phyloP scores from a whole-genome alignment of 192 early-diverging fungal genomes.

The Coemansia aciculifera region DNA sequence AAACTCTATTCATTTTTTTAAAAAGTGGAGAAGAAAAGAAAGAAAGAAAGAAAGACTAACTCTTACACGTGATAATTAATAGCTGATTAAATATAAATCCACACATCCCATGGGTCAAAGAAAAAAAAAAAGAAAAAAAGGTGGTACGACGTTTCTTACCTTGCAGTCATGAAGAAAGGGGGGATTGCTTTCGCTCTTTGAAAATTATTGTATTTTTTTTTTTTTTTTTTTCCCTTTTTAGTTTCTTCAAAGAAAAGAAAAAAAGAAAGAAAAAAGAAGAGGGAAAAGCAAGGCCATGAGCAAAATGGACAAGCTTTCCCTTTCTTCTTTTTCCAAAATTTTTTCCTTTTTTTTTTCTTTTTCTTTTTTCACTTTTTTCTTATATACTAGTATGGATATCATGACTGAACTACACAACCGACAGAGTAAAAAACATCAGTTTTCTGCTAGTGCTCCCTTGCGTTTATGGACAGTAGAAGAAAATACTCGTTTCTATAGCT shows the following conservation, averaged over 20 bases:
- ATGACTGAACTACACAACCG: constrained; percentile 14
- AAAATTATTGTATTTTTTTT: no score
- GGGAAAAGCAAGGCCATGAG: background rate
- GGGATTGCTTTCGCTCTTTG: no score
- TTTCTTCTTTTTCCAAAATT: background rate
- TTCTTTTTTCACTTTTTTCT: background rate
- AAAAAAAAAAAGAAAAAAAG: background rate
- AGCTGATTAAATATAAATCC: background rate
- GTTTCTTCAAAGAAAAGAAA: background rate
- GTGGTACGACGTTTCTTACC: background rate
- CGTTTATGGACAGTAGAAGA: constrained; percentile 32
- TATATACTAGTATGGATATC: background rate
- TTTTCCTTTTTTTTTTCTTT: background rate
- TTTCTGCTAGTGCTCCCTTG: constrained; percentile 27
- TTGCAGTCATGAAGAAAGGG: no score
- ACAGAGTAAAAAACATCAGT: constrained; percentile 34
- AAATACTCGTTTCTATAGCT: constrained; percentile 29
- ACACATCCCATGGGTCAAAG: background rate
- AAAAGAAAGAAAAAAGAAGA: background rate
- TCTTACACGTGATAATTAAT: background rate
- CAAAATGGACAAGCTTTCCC: background rate
- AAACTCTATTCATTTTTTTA: constrained; percentile 8
- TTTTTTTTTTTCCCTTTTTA: background rate
- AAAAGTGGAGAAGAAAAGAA: background rate
- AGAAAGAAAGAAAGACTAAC: background rate